phyloP scores from a whole-genome alignment of 73 alveolate genomes.

The Paramecium tetraurelia region DNA sequence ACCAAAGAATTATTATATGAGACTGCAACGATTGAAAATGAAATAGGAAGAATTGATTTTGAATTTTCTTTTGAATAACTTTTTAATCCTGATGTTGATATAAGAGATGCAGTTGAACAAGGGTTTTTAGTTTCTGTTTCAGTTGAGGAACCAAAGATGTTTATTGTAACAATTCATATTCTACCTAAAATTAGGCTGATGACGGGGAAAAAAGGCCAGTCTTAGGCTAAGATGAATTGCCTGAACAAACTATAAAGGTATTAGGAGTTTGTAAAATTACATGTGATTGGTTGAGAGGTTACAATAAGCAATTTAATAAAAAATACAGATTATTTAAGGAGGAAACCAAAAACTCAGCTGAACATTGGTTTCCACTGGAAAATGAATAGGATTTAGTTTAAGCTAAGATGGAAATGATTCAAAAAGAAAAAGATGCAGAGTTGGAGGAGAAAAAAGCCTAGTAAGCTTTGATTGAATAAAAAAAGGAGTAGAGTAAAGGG shows the following conservation, averaged over 20 bases:
- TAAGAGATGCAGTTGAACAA: background rate
- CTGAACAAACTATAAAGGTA: background rate
- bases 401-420: background rate
- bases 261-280: background rate
- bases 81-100: background rate
- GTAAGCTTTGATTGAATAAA: background rate
- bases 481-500: background rate
- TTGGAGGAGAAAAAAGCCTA: slow-evolving; percentile 12
- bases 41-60: slow-evolving; percentile 33
- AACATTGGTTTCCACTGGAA: background rate
- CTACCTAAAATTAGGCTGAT: background rate
- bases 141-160: slow-evolving; percentile 20
- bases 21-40: background rate
- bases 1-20: background rate
- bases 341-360: background rate
- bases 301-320: background rate
- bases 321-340: background rate
- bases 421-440: slow-evolving; percentile 19
- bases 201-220: slow-evolving; percentile 47
- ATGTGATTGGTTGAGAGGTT: slow-evolving; percentile 41
- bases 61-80: background rate
- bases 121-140: background rate
- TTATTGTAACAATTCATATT: background rate
- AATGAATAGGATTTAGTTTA: background rate
- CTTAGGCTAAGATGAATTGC: background rate